These are phyloP conservation scores for Neofusicoccum ribis DNA, from an alignment of 2,329 filamentous ascomycete genomes.

Conservation along the genomic window DNA sequence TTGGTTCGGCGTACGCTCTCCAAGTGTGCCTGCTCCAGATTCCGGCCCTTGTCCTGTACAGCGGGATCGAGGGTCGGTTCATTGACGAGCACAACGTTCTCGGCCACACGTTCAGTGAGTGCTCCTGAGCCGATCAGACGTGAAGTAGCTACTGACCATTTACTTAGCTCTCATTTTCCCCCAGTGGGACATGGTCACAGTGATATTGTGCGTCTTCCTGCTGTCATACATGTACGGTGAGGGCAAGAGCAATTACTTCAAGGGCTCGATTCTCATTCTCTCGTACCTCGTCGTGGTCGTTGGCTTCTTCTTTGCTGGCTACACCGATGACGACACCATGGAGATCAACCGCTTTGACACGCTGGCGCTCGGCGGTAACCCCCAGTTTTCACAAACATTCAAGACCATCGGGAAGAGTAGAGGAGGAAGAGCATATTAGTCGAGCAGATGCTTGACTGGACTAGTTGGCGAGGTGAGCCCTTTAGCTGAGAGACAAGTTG, in stretches of 20 bases:
- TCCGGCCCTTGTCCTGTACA: slow-evolving; percentile 88
- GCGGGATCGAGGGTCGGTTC: slow-evolving; percentile 67
- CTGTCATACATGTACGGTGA: slow-evolving; percentile 98
- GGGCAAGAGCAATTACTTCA: slow-evolving; percentile 99
- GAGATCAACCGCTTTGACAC: slow-evolving; percentile 37
- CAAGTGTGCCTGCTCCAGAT: slow-evolving; percentile 96
- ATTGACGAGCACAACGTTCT: slow-evolving; percentile 56
- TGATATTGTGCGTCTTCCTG: slow-evolving; percentile 93
- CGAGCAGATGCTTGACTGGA: neutral
- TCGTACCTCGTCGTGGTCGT: slow-evolving; percentile 90
- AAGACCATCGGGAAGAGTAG: slow-evolving; percentile 10
- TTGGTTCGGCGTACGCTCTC: slow-evolving; percentile 92
- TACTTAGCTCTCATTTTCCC: slow-evolving; percentile 78
- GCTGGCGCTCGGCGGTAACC: slow-evolving; percentile 31
- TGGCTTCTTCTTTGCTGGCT: slow-evolving; percentile 85
- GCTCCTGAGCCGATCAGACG: neutral
- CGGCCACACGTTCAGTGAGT: slow-evolving; percentile 67
- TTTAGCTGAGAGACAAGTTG: neutral
- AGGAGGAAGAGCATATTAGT: slow-evolving; percentile 13
- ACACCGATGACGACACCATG: slow-evolving; percentile 52
- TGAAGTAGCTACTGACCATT: neutral
- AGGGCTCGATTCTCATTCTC: slow-evolving; percentile 90
- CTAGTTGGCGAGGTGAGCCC: neutral
- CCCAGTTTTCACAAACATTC: slow-evolving; percentile 17
- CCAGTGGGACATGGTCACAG: slow-evolving; percentile 98